Base-by-base conservation (phyloP, 2,329 filamentous ascomycete genomes). In the Paradendryphiella salina region DNA sequence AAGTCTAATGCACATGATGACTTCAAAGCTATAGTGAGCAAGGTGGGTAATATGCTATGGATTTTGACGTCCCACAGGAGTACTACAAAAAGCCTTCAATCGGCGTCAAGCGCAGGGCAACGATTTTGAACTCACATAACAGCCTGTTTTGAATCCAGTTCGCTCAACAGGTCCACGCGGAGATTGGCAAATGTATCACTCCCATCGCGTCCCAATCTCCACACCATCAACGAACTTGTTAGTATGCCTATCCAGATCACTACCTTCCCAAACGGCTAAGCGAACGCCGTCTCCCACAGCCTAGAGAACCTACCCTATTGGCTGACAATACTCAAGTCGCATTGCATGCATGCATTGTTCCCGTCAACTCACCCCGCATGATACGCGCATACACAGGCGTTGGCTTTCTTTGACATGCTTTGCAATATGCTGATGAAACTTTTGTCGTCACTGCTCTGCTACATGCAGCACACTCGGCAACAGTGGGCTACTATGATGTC, bases 191-290 rank as follows among this genome's bases (percentile, higher is more conserved):
- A 39, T 26, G 26, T 20, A 37, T 23, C 15, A 5, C 37, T 38
- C 28, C 37, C 28, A 26, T 51, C 6, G 17, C 17, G 28, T 32
- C 36, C 42, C 48, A 36, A 36, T 17, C 26, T 33, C 13, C 14
- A 52, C 44, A 37, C 49, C 10, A 42, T 42, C 32, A 37, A 6
- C 10, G 14, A 34, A 45, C 10, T 35, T 17, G 17, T 26, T 28
- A 14, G n/a, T 31, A 20, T 36, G 21, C 11, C 8, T 43, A 21
- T 38, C 44, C 26, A 8, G 26, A 37, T 15, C 26, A 26, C 42
- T 33, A 52, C 49, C 49, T 52, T 52, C 49, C 45, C 28, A n/a
- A 52, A 43, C 32, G 28, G 38, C 38, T 43, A 47, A 52, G 49
- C 44, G 44, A 42, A 28, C 33, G 20, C 26, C 26, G 29, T 43